Percentiles rank a stretch among this genome's conserved stretches.
phyloP scores from a whole-genome alignment of 352 stramenopile genomes.

The Thraustotheca clavata region DNA sequence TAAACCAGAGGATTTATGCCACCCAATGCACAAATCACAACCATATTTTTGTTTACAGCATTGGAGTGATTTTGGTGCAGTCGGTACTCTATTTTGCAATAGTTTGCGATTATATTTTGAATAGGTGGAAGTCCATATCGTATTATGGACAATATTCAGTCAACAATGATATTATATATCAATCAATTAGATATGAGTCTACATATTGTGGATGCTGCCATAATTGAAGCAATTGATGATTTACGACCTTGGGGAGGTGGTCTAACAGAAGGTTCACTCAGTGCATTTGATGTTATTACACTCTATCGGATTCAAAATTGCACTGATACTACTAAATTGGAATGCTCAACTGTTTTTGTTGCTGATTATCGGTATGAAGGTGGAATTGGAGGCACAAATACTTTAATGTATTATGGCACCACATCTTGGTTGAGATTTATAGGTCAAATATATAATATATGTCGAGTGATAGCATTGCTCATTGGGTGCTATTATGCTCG shows the following conservation, averaged over 20 bases:
- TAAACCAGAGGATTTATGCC: neutral
- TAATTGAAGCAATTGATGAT: neutral
- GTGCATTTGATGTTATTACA: neutral
- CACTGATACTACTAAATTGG: neutral
- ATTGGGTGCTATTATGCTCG: neutral
- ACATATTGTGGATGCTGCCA: neutral
- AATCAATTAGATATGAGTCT: neutral
- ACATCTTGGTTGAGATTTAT: neutral
- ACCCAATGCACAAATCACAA: neutral
- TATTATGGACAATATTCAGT: neutral
- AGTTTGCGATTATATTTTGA: neutral
- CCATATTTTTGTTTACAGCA: neutral
- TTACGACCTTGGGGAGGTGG: neutral
- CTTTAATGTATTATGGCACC: neutral
- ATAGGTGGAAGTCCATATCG: neutral
- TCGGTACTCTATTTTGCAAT: neutral
- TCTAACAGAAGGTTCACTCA: neutral
- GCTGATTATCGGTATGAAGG: constrained; percentile 4
- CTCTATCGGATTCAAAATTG: neutral
- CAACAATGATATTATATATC: neutral
- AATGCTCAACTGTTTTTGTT: neutral
- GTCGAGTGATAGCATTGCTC: neutral
- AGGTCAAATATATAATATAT: constrained; percentile 2
- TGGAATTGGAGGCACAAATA: neutral
- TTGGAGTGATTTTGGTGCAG: neutral